Conservation (phyloP, 805 yeast species). For the Barnettozyma pratensis region DNA sequence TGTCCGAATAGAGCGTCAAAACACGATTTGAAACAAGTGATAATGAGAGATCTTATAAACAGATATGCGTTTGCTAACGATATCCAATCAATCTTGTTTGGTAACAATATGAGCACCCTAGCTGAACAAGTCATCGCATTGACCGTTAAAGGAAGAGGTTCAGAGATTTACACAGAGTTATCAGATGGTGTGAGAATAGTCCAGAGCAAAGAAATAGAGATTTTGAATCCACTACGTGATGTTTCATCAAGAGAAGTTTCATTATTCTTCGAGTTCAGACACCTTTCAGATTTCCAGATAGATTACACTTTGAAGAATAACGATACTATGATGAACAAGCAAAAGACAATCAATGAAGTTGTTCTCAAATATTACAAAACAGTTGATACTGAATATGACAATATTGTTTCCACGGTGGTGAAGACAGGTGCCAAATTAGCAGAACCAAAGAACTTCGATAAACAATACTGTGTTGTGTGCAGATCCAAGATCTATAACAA, state of each 20-base stretch:
- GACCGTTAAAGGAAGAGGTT: conserved; percentile 85
- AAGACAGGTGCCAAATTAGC: conserved; percentile 78
- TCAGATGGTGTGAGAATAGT: conserved; percentile 37
- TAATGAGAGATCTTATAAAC: conserved; percentile 43
- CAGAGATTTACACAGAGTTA: conserved; percentile 48
- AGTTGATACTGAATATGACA: conserved; percentile 76
- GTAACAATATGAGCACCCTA: conserved; percentile 76
- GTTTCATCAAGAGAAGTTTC: conserved; percentile 63
- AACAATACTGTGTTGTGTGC: conserved; percentile 51
- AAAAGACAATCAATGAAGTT: conserved; percentile 78
- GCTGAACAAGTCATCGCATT: conserved; percentile 77
- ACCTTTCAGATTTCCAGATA: conserved; percentile 16
- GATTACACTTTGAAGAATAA: conserved; percentile 12
- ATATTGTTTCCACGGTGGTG: conserved; percentile 88
- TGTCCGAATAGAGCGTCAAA: conserved; percentile 53
- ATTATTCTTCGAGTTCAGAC: conserved; percentile 42
- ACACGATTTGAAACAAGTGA: conserved; percentile 52
- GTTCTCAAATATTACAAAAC: conserved; percentile 65
- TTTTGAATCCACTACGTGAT: conserved; percentile 72
- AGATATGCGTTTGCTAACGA: conserved; percentile 39
- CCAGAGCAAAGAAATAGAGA: conserved; percentile 32
- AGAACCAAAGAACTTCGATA: conserved; percentile 33
- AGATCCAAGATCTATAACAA: conserved; percentile 45
- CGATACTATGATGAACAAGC: conserved; percentile 46
- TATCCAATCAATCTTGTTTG: conserved; percentile 59